Conservation (phyloP, 73 alveolate species). For the Halteria grandinella region DNA sequence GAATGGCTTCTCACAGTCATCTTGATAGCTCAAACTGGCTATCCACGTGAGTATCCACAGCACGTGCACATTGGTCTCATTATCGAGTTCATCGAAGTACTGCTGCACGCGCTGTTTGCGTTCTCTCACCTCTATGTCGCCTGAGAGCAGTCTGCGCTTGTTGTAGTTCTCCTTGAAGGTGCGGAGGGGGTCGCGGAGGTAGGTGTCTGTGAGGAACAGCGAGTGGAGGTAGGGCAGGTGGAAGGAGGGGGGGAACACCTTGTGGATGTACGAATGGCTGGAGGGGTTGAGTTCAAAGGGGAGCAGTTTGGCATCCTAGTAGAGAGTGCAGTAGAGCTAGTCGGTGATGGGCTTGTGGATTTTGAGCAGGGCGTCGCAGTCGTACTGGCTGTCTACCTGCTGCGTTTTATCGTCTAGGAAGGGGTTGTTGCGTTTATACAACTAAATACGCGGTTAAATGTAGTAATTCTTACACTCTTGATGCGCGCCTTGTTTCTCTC, state of each 20-base stretch:
- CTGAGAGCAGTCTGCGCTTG: not conserved
- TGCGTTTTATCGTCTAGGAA: not conserved
- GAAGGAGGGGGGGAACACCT: not conserved
- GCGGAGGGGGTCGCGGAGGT: not conserved
- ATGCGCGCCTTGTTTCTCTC: not conserved
- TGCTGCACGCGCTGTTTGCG: slow-evolving; percentile 14
- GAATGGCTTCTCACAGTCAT: slow-evolving; percentile 39
- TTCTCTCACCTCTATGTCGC: not conserved
- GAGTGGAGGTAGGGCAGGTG: not conserved
- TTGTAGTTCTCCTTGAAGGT: not conserved
- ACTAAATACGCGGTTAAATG: no score
- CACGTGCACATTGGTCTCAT: slow-evolving; percentile 27
- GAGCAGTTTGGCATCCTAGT: not conserved
- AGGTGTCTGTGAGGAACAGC: slow-evolving; percentile 5
- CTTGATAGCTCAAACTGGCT: slow-evolving; percentile 38
- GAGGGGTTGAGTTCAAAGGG: not conserved
- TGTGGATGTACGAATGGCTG: not conserved
- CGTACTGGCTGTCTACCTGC: not conserved
- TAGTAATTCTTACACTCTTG: no score
- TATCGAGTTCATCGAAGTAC: slow-evolving; percentile 24
- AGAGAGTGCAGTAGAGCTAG: not conserved
- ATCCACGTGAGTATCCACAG: slow-evolving; percentile 53
- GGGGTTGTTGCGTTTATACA: no score
- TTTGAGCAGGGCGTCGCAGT: slow-evolving; percentile 12
- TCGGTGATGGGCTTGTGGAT: not conserved